Base-by-base conservation (phyloP, 208 protist species). In the Trichomonas gallinae region DNA sequence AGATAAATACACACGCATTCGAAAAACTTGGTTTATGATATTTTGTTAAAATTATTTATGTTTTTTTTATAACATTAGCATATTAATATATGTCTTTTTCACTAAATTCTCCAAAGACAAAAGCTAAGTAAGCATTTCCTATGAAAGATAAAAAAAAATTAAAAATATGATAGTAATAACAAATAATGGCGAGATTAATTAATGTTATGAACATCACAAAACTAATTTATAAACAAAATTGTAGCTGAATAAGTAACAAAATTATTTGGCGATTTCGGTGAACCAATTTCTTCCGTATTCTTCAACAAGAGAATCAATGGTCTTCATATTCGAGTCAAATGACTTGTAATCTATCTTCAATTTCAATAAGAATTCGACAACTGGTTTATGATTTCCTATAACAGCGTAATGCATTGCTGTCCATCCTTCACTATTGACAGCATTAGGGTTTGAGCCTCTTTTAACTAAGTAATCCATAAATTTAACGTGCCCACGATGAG, bases 401-500 rank as follows among this genome's bases (percentile, higher is more conserved):
- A 93, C 17, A 58, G 87, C 87, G 46, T 38, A 93, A 51, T 93
- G 87, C 11, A 93, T 38, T 40, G 87, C 87, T 21, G 44, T 93
- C 87, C 87, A 93, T 51, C 87, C 87, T 13, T 93, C 87, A 93
- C 87, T 93, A n/a, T 42, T 93, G 4, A 93, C 87, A 6, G 87
- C 87, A 42, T 85, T 42, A 42, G 81, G 81, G 42, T 85, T 85
- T 44, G 34, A 34, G 6, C 38, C 83, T n/a, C 4, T 44, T 11
- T 46, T 44, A 15, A 85, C 81, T 34, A 93, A 38, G 44, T 51
- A 93, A 48, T 93, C 45, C 40, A 93, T 93, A 21, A 93, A 93
- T 93, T 93, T 42, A 17, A 93, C 0, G 44, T 93, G 87, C 0
- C 87, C 87, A 51, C 87, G 40, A 51, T 4, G n/a, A 58, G 87